phyloP scores from a whole-genome alignment of 495 filamentous ascomycete species.

The Podospora tetraspora region DNA sequence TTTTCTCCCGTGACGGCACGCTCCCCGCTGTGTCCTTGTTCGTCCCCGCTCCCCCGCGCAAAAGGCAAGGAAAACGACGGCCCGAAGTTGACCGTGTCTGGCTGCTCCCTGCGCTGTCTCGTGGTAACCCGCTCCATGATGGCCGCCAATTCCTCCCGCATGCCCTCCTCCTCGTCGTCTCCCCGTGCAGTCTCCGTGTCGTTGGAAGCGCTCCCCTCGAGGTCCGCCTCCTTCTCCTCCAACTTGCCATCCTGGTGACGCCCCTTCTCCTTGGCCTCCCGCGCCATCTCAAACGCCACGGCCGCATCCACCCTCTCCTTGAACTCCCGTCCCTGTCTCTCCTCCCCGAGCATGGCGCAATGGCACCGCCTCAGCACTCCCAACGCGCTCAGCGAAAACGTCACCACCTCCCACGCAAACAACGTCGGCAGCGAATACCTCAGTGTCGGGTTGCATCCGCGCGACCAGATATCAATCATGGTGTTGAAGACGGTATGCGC shows the following conservation, averaged over 20 bases:
- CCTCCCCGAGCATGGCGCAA: constrained; percentile 33
- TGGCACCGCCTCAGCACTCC: constrained; percentile 41
- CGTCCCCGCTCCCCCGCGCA: background rate
- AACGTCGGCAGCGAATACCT: constrained; percentile 40
- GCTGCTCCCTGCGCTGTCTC: background rate
- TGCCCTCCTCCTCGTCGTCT: background rate
- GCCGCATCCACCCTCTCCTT: constrained; percentile 16
- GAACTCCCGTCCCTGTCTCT: constrained; percentile 25
- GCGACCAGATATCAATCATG: constrained; percentile 45
- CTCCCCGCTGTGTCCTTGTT: background rate
- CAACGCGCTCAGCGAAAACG: constrained; percentile 17
- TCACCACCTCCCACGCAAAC: constrained; percentile 38
- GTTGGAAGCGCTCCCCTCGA: background rate
- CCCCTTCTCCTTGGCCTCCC: background rate
- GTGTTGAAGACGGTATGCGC: constrained; percentile 43
- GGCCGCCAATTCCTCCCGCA: background rate
- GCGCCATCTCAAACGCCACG: background rate
- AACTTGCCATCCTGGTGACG: background rate
- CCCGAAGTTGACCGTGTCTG: background rate
- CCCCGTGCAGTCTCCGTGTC: background rate
- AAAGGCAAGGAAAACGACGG: background rate
- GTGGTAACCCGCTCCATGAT: background rate
- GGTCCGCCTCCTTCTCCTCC: background rate
- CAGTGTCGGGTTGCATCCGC: constrained; percentile 44
- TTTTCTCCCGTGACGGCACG: background rate